Evolutionary conservation across 345 rosid species (phyloP), one percentile per base, ranked within the genome.

Genomic region (Linum trigynum): DNA sequence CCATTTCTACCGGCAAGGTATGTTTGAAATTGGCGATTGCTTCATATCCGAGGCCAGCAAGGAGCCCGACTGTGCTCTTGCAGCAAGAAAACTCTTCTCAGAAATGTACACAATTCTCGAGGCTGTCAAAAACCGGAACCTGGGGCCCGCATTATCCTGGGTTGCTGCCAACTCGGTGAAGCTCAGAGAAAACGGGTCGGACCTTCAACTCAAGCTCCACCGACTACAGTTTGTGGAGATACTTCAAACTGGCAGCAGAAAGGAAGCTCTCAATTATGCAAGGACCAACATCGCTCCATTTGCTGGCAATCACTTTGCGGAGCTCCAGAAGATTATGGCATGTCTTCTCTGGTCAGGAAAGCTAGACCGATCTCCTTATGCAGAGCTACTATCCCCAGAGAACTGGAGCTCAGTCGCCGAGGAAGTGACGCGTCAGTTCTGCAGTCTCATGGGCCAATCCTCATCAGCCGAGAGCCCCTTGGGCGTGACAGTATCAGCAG

Each of bases 1-100:
- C 62, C 88, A 84, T 66, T 84, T 86, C 69, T 84, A 84, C 73
- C 80, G 88, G 48, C 84, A 79, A 61, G 96, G 92, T 36, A 68
- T 86, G 67, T 86, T 86, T 8, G 85, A 82, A 5, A 50, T 86
- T 0, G 92, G 90, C 45, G 96, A 89, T 69, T 84, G 79, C 72
- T 84, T 89, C 48, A 57, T 83, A 39, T 72, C 63, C 7, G 92
- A 86, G 65, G 74, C 82, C 37, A 76, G 14, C 1, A 15, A 70
- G 40, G 85, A 76, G 64, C 63, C 82, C 39, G 86, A 80, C 48
- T 78, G 79, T 57, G 71, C 81, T 35, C 75, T 73, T 0, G 67
- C 70, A 35, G 62, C 73, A 71, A 79, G 78, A 70, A 72, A 75
- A 4, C 65, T 72, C 69, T 86, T 86, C 67, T 41, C 79, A 56